Conservation (phyloP, 1,284 basidiomycete genomes). For the Irpex sp. region DNA sequence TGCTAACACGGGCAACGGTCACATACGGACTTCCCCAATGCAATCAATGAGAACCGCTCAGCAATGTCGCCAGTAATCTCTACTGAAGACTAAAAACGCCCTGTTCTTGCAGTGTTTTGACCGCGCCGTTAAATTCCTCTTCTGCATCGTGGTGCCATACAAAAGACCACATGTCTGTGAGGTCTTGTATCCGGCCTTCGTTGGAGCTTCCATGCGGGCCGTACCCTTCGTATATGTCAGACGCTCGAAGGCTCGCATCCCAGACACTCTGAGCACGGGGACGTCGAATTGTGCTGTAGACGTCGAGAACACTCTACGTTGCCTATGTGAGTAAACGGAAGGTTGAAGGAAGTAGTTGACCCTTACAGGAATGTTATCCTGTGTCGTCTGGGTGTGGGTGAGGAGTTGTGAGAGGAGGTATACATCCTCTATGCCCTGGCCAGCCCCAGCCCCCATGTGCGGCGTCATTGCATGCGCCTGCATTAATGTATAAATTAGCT, state of each 20-base stretch:
- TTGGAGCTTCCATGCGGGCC: conserved; percentile 5
- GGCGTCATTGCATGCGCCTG: conserved; percentile 60
- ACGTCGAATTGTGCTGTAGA: conserved; percentile 10
- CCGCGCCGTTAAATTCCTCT: background rate
- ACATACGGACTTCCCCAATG: no score
- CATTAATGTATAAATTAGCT: no score
- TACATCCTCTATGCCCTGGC: conserved; percentile 62
- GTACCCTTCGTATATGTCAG: conserved; percentile 12
- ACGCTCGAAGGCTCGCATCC: conserved; percentile 11
- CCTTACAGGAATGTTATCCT: conserved; percentile 42
- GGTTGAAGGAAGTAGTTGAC: background rate
- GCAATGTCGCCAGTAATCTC: no score
- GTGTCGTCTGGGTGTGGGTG: conserved; percentile 38
- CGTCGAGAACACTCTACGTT: conserved; percentile 6
- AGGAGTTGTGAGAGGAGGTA: conserved; percentile 49
- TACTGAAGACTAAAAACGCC: background rate
- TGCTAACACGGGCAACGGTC: no score
- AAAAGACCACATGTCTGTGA: background rate
- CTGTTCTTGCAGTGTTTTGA: background rate
- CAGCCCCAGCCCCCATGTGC: conserved; percentile 58
- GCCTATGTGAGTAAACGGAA: background rate
- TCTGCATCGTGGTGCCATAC: conserved; percentile 3
- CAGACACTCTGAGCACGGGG: conserved; percentile 13
- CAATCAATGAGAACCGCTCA: no score
- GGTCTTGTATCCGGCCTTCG: background rate